Conservation (phyloP, 2,329 filamentous ascomycete species). For the Aschersonia sp. region DNA sequence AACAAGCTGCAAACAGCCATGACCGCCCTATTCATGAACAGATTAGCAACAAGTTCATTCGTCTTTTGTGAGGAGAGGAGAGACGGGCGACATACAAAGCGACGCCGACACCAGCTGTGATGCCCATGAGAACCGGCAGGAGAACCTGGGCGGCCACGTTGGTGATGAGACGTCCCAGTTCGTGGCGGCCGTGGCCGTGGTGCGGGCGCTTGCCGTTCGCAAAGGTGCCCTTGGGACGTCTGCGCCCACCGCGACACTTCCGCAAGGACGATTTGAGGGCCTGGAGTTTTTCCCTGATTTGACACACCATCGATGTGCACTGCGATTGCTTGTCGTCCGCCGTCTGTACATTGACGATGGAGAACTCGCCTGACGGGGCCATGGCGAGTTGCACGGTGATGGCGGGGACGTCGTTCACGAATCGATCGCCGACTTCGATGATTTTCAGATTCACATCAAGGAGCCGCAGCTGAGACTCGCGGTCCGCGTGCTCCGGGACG, state of each 20-base stretch:
- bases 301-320: slow-evolving; percentile 36
- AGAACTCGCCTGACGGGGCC: slow-evolving; percentile 36
- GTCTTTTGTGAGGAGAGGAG: too few relatives aligned
- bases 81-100: slow-evolving; percentile 35
- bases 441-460: slow-evolving; percentile 42
- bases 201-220: slow-evolving; percentile 6
- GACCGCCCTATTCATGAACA: slow-evolving; percentile 29
- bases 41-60: not conserved
- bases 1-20: slow-evolving; percentile 48
- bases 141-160: slow-evolving; percentile 48
- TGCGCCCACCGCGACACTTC: slow-evolving; percentile 11
- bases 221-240: slow-evolving; percentile 1
- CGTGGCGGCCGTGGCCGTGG: slow-evolving; percentile 1
- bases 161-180: slow-evolving; percentile 32
- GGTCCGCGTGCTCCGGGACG: slow-evolving; percentile 19
- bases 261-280: slow-evolving; percentile 6
- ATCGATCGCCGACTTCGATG: slow-evolving; percentile 41
- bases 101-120: slow-evolving; percentile 52
- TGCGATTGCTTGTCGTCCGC: slow-evolving; percentile 13
- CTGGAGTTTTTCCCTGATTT: slow-evolving; percentile 23
- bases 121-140: slow-evolving; percentile 52
- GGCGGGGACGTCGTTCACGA: slow-evolving; percentile 36
- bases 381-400: slow-evolving; percentile 49
- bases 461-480: slow-evolving; percentile 32
- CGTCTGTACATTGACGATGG: slow-evolving; percentile 34